Base-by-base conservation (phyloP, 495 filamentous ascomycete species). In the Tirmania nivea region DNA sequence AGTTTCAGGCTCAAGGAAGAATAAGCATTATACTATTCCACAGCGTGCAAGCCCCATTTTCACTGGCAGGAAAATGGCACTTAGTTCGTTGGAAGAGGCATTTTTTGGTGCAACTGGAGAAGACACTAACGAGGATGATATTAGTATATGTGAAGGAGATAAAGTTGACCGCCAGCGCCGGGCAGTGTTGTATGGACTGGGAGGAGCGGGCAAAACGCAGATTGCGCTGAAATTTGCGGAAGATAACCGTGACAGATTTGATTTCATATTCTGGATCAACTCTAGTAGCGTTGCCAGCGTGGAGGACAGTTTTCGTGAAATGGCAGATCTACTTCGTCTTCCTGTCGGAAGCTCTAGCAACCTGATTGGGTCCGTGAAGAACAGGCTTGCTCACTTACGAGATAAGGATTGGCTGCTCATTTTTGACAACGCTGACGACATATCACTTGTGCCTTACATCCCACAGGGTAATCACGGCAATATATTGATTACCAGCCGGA, bases 401-500 rank as follows among this genome's bases (percentile, higher is more conserved):
- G 39, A 45, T 14, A 45, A 45, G 39, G 9, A 52, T 12, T 52
- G 51, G 51, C 51, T 52, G 5, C 19, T 52, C 5, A 37, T 52
- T 14, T 52, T 35, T 19, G 51, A 52, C 51, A 52, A 52, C 3
- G 51, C 51, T 35, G 31, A 56, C 35, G 35, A 19, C 31, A 31
- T 31, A 16, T 12, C 35, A 39, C 17, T 45, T 14, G 14, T 14
- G 12, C 49, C 52, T 7, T 59, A 61, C 37, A 62, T 71, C 37
- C 68, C 69, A 8, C 36, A 54, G 14, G 66, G 63, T 10, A 48
- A 63, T 9, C 60, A 52, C 49, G 69, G 65, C 7, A 50, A 59
- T 50, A 62, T 71, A 49, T 42, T 70, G n/a, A 49, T 71, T 2
- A 70, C 68, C 0, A 69, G 63, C 16, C 55, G 68, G 49, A 66